A percentile compares a stretch with the other conserved stretches of the same genome.
Evolutionary conservation across 768 basidiomycete species (phyloP).

Genomic region (Xerocomellus chrysenteron): DNA sequence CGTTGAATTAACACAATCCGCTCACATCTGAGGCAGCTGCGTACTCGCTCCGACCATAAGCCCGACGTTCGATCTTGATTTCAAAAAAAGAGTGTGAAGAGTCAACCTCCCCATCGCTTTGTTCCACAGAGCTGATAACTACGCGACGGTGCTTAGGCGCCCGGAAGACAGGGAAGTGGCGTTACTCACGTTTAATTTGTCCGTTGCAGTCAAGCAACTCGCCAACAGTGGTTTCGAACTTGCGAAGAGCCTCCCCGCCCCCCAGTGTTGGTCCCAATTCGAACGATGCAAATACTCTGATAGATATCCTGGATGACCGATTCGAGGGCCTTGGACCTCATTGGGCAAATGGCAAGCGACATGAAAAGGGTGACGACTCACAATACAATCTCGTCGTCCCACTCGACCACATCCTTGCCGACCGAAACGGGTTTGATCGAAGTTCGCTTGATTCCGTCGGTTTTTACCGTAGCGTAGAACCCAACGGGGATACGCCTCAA

Average conservation of each 20-base stretch:
- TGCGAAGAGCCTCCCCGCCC: not conserved
- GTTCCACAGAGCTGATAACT: not conserved
- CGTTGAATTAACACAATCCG: not conserved
- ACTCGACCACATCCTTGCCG: not conserved
- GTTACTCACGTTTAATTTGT: not conserved
- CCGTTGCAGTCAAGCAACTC: not conserved
- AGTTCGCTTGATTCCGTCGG: not conserved
- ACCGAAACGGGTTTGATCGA: not conserved
- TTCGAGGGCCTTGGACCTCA: not conserved
- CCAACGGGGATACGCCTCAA: not conserved
- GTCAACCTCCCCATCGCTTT: not conserved
- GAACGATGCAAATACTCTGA: slow-evolving; percentile 5
- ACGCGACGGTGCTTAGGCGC: not conserved
- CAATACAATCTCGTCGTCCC: slow-evolving; percentile 1
- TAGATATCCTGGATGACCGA: not conserved
- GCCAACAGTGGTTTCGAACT: not conserved
- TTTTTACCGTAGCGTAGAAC: not conserved
- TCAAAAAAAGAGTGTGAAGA: not conserved
- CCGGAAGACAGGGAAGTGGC: too few species aligned
- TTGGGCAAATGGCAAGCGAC: not conserved
- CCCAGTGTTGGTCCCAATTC: slow-evolving; percentile 4
- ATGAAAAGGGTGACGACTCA: not conserved
- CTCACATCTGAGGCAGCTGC: not conserved
- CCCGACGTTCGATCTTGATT: not conserved
- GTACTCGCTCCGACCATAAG: too few species aligned